These are phyloP conservation scores for Chalciporus piperatus DNA, from an alignment of 768 basidiomycete species.

Conservation along the genomic window DNA sequence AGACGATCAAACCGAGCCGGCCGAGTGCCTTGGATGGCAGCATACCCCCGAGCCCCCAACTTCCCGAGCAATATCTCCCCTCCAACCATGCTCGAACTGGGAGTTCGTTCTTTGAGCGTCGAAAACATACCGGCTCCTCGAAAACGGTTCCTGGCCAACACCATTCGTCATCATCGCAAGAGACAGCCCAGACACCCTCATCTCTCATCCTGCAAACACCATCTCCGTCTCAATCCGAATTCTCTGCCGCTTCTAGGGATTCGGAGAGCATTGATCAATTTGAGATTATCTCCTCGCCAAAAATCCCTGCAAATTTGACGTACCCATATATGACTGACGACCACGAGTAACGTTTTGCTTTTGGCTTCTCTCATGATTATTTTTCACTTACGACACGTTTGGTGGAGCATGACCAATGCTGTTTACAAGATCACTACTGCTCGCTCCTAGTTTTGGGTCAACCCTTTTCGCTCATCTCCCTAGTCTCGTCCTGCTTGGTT, in stretches of 20 bases:
- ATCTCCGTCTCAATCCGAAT: conserved; percentile 29
- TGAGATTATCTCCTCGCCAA: conserved; percentile 58
- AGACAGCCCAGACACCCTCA: conserved; percentile 14
- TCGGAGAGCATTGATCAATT: conserved; percentile 54
- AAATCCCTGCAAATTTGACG: conserved; percentile 40
- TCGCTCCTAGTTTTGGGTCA: conserved; percentile 8
- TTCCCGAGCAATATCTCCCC: conserved; percentile 49
- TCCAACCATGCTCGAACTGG: conserved; percentile 33
- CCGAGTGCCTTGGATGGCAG: conserved; percentile 45
- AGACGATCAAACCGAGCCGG: conserved; percentile 39
- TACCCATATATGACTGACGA: conserved; percentile 60
- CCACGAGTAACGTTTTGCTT: conserved; percentile 30
- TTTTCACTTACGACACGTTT: conserved; percentile 13
- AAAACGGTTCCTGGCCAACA: conserved; percentile 19
- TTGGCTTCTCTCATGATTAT: conserved; percentile 15
- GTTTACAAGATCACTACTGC: conserved; percentile 6
- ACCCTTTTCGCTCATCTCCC: conserved; percentile 5
- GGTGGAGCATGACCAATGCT: conserved; percentile 3
- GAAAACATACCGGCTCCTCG: conserved; percentile 17
- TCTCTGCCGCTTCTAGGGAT: conserved; percentile 22
- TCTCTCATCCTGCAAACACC: conserved; percentile 14
- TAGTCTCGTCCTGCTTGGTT: conserved; percentile 15
- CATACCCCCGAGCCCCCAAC: conserved; percentile 62
- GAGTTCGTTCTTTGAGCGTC: conserved; percentile 30
- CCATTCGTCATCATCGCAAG: conserved; percentile 31